Evolutionary conservation across 1,139 yeast species (phyloP).

Genomic region (Meyerozyma athensensis): DNA sequence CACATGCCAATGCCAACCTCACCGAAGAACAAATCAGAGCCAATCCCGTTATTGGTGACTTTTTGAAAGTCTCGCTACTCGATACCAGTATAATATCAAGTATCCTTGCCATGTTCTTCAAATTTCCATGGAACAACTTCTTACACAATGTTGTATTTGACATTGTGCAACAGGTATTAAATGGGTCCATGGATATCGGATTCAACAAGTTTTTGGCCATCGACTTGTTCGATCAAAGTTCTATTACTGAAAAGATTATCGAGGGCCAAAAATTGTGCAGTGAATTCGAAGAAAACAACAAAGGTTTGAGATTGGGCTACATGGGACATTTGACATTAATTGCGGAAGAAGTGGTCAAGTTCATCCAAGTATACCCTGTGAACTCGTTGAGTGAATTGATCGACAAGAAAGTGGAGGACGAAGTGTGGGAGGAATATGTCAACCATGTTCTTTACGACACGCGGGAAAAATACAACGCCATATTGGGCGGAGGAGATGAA

Average conservation of each 20-base stretch:
- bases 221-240: constrained; percentile 76
- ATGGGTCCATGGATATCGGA: constrained; percentile 85
- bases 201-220: constrained; percentile 86
- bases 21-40: constrained; percentile 58
- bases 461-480: constrained; percentile 92
- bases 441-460: constrained; percentile 81
- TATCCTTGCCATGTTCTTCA: constrained; percentile 78
- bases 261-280: constrained; percentile 55
- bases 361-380: constrained; percentile 70
- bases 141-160: constrained; percentile 97
- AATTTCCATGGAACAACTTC: constrained; percentile 96
- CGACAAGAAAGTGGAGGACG: constrained; percentile 53
- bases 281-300: constrained; percentile 50
- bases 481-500: constrained; percentile 64
- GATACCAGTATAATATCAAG: constrained; percentile 78
- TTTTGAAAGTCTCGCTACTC: constrained; percentile 75
- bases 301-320: constrained; percentile 61
- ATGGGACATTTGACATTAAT: constrained; percentile 96
- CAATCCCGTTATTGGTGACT: constrained; percentile 85
- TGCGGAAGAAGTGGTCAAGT: constrained; percentile 96
- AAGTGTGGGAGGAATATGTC: constrained; percentile 80
- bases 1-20: constrained; percentile 38
- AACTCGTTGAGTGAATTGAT: constrained; percentile 56
- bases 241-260: constrained; percentile 72
- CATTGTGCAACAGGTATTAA: constrained; percentile 91